Conservation (phyloP, 306 rosid genomes). For the Cucurbita argyrosperma region DNA sequence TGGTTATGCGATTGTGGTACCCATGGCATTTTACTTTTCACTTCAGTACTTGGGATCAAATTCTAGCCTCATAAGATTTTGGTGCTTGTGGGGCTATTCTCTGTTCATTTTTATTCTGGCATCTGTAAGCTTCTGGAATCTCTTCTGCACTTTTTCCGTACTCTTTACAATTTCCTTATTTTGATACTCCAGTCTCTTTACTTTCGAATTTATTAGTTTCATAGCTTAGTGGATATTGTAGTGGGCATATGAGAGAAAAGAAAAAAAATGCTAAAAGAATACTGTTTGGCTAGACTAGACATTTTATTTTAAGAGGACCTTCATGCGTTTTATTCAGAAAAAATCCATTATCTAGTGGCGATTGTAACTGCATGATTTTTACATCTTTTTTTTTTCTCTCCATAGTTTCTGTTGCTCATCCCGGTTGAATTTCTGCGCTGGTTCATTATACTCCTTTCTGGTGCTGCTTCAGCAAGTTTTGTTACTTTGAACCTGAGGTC, state of each 20-base stretch:
- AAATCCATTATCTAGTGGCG: neutral
- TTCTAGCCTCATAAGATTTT: slow-evolving; percentile 58
- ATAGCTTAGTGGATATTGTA: neutral
- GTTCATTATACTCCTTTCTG: slow-evolving; percentile 51
- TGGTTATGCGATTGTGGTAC: slow-evolving; percentile 73
- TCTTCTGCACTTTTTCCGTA: neutral
- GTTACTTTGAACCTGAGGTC: slow-evolving; percentile 67
- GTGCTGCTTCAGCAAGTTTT: slow-evolving; percentile 76
- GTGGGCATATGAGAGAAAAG: neutral
- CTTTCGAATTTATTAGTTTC: neutral
- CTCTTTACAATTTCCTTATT: neutral
- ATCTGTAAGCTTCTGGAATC: slow-evolving; percentile 51
- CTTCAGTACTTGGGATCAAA: slow-evolving; percentile 75
- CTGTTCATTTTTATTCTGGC: slow-evolving; percentile 67
- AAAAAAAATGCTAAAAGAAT: neutral
- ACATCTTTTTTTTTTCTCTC: slow-evolving; percentile 14
- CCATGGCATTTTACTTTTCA: slow-evolving; percentile 70
- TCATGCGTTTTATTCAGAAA: neutral
- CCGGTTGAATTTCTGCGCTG: slow-evolving; percentile 81
- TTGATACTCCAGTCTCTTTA: neutral
- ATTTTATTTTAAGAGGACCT: neutral
- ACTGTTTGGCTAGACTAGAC: neutral
- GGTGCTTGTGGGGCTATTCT: slow-evolving; percentile 99
- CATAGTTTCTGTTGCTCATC: slow-evolving; percentile 63
- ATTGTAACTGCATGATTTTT: neutral